Conservation (phyloP, 2,329 filamentous ascomycete genomes). For the Talaromyces piceae region DNA sequence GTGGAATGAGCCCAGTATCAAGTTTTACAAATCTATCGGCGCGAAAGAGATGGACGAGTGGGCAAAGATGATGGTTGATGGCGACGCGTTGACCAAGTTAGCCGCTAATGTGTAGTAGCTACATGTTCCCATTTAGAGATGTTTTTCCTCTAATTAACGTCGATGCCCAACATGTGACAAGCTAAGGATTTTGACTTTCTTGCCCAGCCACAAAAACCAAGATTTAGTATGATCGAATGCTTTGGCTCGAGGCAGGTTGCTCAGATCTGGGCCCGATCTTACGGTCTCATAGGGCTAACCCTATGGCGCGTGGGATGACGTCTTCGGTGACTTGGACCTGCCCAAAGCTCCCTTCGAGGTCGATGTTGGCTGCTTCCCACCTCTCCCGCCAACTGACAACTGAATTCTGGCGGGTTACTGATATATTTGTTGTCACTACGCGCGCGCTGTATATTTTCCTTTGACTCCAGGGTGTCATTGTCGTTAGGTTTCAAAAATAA, state of each 20-base stretch:
- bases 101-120: conserved; percentile 20
- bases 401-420: too few species aligned
- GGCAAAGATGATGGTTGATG: conserved; percentile 45
- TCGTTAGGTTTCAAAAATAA: background rate
- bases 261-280: background rate
- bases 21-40: conserved; percentile 61
- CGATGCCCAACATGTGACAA: too few species aligned
- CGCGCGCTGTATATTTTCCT: background rate
- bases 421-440: background rate
- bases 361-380: background rate
- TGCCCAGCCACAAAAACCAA: too few species aligned
- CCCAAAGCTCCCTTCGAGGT: background rate
- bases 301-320: background rate
- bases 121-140: too few species aligned
- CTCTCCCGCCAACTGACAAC: background rate
- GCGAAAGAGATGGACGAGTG: conserved; percentile 41
- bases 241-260: background rate
- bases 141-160: too few species aligned
- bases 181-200: too few species aligned
- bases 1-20: conserved; percentile 86
- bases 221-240: too few species aligned
- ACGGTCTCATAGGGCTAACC: background rate
- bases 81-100: conserved; percentile 35
- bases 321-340: background rate
- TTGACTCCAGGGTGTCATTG: background rate